A percentile compares a stretch with the other conserved stretches of the same genome.
Evolutionary conservation across 1,284 basidiomycete species (phyloP).

Genomic region (Porogramme epimiltina): DNA sequence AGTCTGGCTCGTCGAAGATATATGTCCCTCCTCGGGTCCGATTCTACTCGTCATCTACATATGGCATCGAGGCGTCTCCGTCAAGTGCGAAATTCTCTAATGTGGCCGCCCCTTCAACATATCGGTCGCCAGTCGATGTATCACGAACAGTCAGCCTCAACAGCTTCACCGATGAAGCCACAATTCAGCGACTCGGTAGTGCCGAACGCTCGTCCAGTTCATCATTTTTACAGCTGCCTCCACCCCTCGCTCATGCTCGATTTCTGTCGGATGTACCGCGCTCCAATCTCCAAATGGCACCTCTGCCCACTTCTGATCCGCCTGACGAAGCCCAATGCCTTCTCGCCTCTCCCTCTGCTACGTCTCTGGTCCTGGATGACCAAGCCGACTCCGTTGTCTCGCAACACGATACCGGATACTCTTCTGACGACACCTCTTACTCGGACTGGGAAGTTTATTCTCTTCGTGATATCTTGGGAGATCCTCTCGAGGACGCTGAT

Average conservation of each 20-base stretch:
- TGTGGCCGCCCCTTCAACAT: too few species aligned
- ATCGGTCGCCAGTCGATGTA: too few species aligned
- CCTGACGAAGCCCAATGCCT: too few species aligned
- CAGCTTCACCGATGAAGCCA: too few species aligned
- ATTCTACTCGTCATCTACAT: slow-evolving; percentile 11
- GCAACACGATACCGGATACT: not conserved
- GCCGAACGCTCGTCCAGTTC: too few species aligned
- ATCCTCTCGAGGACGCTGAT: slow-evolving; percentile 28
- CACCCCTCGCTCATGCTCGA: not conserved
- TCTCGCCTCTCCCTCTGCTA: too few species aligned
- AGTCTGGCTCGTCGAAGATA: not conserved
- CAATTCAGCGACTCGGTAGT: too few species aligned
- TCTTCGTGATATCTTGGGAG: slow-evolving; percentile 24
- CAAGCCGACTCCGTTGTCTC: not conserved
- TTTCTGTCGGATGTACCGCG: slow-evolving; percentile 11
- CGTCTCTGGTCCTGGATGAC: not conserved
- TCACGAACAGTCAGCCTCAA: too few species aligned
- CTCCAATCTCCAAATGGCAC: not conserved
- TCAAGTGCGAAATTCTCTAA: too few species aligned
- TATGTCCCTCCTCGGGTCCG: slow-evolving; percentile 13
- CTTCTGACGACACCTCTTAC: not conserved
- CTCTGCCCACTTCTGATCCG: slow-evolving; percentile 6
- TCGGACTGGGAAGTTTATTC: not conserved
- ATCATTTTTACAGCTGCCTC: slow-evolving; percentile 2
- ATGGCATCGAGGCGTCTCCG: too few species aligned